These are phyloP conservation scores for Liquidambar formosana DNA, from an alignment of 164 flowering plant genomes.

Conservation along the genomic window DNA sequence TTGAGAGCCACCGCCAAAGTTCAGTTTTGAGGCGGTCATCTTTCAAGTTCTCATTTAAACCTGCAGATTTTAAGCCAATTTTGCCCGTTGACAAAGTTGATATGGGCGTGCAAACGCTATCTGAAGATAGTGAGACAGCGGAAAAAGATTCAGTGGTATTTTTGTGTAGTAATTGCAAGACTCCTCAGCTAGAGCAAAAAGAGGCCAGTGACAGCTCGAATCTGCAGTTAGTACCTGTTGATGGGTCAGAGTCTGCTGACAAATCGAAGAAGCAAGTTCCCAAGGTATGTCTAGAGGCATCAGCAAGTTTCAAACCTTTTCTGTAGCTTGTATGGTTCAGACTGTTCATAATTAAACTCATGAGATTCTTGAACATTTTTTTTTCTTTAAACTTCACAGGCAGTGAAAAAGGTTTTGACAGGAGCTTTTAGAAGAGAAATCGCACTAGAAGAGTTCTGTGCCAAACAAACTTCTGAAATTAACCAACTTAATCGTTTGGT, in stretches of 20 bases:
- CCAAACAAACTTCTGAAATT: constrained; percentile 81
- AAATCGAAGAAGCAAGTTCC: constrained; percentile 71
- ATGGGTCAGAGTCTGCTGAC: constrained; percentile 49
- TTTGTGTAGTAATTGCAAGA: constrained; percentile 70
- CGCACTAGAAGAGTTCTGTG: constrained; percentile 86
- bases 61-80: constrained; percentile 47
- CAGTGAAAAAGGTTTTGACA: constrained; percentile 94
- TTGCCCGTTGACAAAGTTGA: constrained; percentile 59
- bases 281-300: constrained; percentile 48
- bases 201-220: constrained; percentile 42
- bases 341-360: not conserved
- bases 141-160: constrained; percentile 25
- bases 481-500: constrained; percentile 90
- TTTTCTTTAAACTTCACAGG: constrained; percentile 40
- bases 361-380: not conserved
- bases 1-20: constrained; percentile 62
- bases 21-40: constrained; percentile 64
- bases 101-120: constrained; percentile 77
- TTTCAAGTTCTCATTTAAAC: constrained; percentile 70
- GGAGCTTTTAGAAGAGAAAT: constrained; percentile 96
- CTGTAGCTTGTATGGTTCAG: not conserved
- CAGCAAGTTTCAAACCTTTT: not conserved
- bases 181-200: constrained; percentile 28
- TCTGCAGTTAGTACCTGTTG: constrained; percentile 66
- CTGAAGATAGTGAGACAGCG: constrained; percentile 24